phyloP scores from a whole-genome alignment of 2,329 filamentous ascomycete genomes.

The Myriosclerotinia curreyana region DNA sequence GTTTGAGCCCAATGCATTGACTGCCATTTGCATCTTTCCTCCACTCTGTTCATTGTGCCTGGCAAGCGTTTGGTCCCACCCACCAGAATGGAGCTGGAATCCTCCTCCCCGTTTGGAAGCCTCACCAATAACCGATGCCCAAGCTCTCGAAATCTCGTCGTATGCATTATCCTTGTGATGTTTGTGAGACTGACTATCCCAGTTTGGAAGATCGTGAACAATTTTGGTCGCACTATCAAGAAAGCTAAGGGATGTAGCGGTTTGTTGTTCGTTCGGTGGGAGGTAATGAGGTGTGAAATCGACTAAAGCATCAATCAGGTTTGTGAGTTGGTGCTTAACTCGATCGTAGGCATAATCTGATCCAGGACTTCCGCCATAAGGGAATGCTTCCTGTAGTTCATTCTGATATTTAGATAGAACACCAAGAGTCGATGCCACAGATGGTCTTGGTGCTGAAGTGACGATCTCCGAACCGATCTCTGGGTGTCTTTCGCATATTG shows the following conservation, averaged over 20 bases:
- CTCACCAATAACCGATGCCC: conserved; percentile 87
- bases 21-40: conserved; percentile 75
- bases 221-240: conserved; percentile 87
- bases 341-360: conserved; percentile 95
- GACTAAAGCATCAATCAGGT: conserved; percentile 82
- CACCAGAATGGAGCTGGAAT: conserved; percentile 81
- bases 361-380: conserved; percentile 76
- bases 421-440: conserved; percentile 72
- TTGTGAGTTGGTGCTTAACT: conserved; percentile 74
- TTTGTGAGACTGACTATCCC: conserved; percentile 84
- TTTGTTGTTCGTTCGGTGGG: conserved; percentile 82
- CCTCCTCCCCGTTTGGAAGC: conserved; percentile 87
- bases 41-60: conserved; percentile 87
- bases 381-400: conserved; percentile 74
- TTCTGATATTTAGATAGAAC: conserved; percentile 81
- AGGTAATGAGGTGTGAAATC: conserved; percentile 97
- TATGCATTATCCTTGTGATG: conserved; percentile 94
- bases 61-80: conserved; percentile 84
- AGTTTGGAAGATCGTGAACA: conserved; percentile 84
- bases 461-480: conserved; percentile 83
- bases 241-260: conserved; percentile 79
- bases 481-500: conserved; percentile 86
- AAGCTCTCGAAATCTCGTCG: conserved; percentile 91
- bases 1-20: conserved; percentile 70
- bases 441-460: conserved; percentile 80